These are phyloP conservation scores for Zygoascus meyerae DNA, from an alignment of 1,139 yeast species.

Conservation along the genomic window DNA sequence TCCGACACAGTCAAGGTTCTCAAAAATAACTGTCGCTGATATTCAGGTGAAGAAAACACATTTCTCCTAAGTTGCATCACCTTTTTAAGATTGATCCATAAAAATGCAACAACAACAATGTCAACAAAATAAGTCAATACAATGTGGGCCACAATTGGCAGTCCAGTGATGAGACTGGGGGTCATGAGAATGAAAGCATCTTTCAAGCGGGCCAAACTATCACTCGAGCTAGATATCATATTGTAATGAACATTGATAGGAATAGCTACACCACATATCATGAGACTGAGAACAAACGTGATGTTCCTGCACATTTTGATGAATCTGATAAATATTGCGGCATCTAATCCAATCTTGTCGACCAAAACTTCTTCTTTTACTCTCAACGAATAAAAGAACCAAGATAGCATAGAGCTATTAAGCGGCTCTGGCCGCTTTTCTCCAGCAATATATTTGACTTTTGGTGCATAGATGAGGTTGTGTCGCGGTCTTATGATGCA, in stretches of 20 bases:
- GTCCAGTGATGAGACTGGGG: conserved; percentile 32
- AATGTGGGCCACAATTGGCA: conserved; percentile 34
- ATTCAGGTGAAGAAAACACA: conserved; percentile 26
- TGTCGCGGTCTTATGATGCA: conserved; percentile 34
- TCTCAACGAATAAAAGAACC: conserved; percentile 28
- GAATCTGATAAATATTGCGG: conserved; percentile 34
- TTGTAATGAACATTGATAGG: conserved; percentile 37
- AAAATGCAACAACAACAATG: conserved; percentile 25
- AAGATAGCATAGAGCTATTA: conserved; percentile 24
- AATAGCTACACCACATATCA: conserved; percentile 34
- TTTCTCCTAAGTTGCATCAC: conserved; percentile 29
- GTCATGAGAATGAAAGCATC: conserved; percentile 37
- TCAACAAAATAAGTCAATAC: conserved; percentile 32
- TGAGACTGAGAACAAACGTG: conserved; percentile 30
- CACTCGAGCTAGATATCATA: conserved; percentile 20
- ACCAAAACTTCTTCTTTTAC: conserved; percentile 28
- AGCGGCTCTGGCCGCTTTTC: conserved; percentile 22
- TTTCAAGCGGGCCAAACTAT: conserved; percentile 21
- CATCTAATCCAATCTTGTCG: conserved; percentile 35
- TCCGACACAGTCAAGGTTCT: conserved; percentile 35
- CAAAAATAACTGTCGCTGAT: conserved; percentile 28
- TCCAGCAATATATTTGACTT: conserved; percentile 22
- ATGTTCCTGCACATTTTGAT: conserved; percentile 32
- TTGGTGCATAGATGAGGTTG: conserved; percentile 35
- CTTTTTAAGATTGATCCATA: conserved; percentile 30